Conservation (phyloP, 345 rosid genomes). For the Gossypioides kirkii region DNA sequence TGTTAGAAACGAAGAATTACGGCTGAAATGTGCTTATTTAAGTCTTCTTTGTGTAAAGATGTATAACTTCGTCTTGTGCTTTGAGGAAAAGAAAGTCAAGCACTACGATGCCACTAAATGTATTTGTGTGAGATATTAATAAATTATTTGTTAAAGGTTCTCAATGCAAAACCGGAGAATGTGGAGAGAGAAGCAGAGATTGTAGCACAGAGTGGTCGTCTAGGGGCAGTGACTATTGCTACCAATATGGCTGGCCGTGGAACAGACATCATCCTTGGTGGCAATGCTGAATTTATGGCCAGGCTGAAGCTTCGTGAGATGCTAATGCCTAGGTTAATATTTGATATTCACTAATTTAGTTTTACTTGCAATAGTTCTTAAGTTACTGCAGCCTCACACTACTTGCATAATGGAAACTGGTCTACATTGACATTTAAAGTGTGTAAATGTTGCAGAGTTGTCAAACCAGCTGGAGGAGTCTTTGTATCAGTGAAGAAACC, state of each 20-base stretch:
- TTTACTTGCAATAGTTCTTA: conserved; percentile 5
- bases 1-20: neutral
- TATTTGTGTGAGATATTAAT: conserved; percentile 16
- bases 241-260: conserved; percentile 99
- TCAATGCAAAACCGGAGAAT: conserved; percentile 98
- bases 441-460: conserved; percentile 51
- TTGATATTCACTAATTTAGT: neutral
- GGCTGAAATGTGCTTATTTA: neutral
- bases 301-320: conserved; percentile 96
- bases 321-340: conserved; percentile 86
- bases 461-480: conserved; percentile 68
- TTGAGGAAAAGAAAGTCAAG: neutral
- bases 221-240: conserved; percentile 95
- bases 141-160: conserved; percentile 52
- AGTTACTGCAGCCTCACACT: neutral
- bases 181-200: conserved; percentile 99
- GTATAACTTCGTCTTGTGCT: neutral
- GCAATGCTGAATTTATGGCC: conserved; percentile 97
- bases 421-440: neutral
- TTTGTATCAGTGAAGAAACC: conserved; percentile 82
- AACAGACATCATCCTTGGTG: conserved; percentile 96
- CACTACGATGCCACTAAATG: neutral
- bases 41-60: neutral
- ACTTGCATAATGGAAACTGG: neutral
- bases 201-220: conserved; percentile 98